Base-by-base conservation (phyloP, 2,329 filamentous ascomycete species). In the Ophiostoma himal-ulmi region DNA sequence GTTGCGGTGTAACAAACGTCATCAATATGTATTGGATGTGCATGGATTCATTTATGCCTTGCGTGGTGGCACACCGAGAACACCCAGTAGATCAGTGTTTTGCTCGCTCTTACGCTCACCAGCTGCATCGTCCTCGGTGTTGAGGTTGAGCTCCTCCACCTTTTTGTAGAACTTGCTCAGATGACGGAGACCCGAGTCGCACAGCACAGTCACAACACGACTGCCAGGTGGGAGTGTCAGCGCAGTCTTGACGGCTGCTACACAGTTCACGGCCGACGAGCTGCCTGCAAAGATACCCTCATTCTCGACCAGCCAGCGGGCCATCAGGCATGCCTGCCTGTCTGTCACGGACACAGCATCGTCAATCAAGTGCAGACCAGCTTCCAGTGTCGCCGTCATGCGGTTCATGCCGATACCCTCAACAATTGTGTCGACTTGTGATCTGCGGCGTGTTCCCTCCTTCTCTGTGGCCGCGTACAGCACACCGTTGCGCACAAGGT, bases 321-420 rank as follows among this genome's bases (percentile, higher is more conserved):
- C 95, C 95, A 99, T 99, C 70, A 85, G 86, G 78, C 92, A 88
- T 14, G 95, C 95, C 82, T 99, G 94, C 68, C 88, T 87, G 79
- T 99, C 96, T 2, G 88, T 92, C 17, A 99, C 93, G 71, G 89
- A 87, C 52, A 98, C 88, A 2, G 95, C 94, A 80, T 97, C 93
- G 78, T 97, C 93, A 69, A 99, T 87, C 70, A 97, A 80, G 76
- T 94, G 89, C 74, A 92, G 85, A 0, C 94, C 95, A 37, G 89
- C 90, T 78, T 97, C 92, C 74, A 99, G 95, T 79, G 98, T 99
- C 69, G 88, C 86, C 0, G 95, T 99, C n/a, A 97, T 85, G 1
- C 95, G 89, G 78, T 97, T 99, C 79, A 98, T 91, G 1, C 95
- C 95, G 74, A 99, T 92, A 1, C 95, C 95, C 80, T 99, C 96